Conservation (phyloP, 768 basidiomycete species). For the Macrolepiota fuliginosa region DNA sequence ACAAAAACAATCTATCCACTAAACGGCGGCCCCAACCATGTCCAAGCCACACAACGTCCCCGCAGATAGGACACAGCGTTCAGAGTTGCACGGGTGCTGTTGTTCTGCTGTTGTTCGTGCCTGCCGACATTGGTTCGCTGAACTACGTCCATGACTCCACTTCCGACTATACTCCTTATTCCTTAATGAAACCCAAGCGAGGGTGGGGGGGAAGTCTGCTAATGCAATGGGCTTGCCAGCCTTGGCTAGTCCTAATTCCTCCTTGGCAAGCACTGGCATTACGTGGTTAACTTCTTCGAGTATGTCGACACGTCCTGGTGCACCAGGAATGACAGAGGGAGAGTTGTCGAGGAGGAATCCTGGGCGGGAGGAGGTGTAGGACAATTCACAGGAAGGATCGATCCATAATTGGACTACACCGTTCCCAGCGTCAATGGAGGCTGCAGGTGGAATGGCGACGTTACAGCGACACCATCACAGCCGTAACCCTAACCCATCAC, state of each 20-base stretch:
- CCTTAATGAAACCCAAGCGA: slow-evolving; percentile 38
- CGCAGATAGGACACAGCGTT: slow-evolving; percentile 66
- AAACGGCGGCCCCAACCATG: slow-evolving; percentile 67
- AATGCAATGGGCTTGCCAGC: slow-evolving; percentile 22
- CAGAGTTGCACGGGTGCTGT: slow-evolving; percentile 61
- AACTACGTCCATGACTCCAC: slow-evolving; percentile 39
- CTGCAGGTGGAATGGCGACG: too few relatives aligned
- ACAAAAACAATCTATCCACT: slow-evolving; percentile 51
- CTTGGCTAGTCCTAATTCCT: too few relatives aligned
- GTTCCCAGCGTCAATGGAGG: too few relatives aligned
- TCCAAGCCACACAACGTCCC: slow-evolving; percentile 50
- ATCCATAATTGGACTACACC: too few relatives aligned
- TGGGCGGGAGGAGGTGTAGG: too few relatives aligned
- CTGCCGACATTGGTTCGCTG: slow-evolving; percentile 71
- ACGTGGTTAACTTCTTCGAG: not conserved
- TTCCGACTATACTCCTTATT: slow-evolving; percentile 35
- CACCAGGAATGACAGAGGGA: slow-evolving; percentile 18
- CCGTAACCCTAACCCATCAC: too few relatives aligned
- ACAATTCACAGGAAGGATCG: too few relatives aligned
- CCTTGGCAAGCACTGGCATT: slow-evolving; percentile 15
- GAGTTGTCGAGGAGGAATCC: slow-evolving; percentile 55
- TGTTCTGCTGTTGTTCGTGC: slow-evolving; percentile 75
- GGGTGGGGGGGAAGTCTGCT: not conserved
- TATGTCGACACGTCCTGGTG: not conserved
- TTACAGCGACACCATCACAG: too few relatives aligned